phyloP scores from a whole-genome alignment of 257 asterid genomes.

The Jacaranda copaia region DNA sequence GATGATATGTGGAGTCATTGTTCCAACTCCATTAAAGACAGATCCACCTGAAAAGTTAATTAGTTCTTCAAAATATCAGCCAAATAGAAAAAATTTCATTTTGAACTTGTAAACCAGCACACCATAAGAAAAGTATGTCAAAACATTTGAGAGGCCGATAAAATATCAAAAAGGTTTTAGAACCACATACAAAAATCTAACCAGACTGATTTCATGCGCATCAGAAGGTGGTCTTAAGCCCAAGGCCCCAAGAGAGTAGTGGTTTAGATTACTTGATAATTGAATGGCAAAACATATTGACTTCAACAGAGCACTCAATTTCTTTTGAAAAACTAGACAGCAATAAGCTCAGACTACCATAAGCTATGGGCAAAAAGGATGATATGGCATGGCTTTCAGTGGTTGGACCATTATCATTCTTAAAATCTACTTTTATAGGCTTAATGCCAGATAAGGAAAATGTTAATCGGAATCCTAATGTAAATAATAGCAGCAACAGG shows the following conservation, averaged over 20 bases:
- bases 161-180: neutral
- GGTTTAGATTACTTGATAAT: neutral
- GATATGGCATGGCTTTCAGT: too few species aligned
- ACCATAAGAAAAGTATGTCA: neutral
- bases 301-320: neutral
- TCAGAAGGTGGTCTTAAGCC: neutral
- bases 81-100: constrained; percentile 18
- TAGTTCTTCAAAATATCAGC: constrained; percentile 36
- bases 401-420: too few species aligned
- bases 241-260: neutral
- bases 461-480: neutral
- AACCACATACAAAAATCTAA: neutral
- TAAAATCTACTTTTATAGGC: neutral
- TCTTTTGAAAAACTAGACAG: neutral
- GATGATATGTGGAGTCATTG: constrained; percentile 78
- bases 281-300: neutral
- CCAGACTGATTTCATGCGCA: neutral
- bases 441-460: neutral
- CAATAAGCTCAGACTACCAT: too few species aligned
- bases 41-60: constrained; percentile 65
- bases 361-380: too few species aligned
- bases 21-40: constrained; percentile 64
- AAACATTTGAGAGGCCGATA: neutral
- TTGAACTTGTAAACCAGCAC: neutral
- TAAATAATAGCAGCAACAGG: neutral